Base-by-base conservation (phyloP, 164 flowering plant species). In the Euptelea pleiosperma region DNA sequence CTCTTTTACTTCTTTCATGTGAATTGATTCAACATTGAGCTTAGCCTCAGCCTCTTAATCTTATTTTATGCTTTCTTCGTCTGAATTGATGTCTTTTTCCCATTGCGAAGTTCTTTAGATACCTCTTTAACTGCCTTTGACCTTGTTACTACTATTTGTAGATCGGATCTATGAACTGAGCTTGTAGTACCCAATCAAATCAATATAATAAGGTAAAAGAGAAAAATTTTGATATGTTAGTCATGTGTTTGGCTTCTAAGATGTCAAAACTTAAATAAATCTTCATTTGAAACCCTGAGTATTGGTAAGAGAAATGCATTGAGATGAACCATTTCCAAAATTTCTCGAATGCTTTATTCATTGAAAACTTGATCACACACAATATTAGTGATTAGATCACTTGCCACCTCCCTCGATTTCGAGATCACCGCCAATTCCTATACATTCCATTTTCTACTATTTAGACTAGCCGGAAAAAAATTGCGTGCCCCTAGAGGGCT, bases 311-410 rank as follows among this genome's bases (percentile, higher is more conserved):
- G 62, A 93, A 82, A 72, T 93, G 97, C 86, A 93, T 77, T 18
- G 96, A 87, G 69, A 90, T 86, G 77, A 93, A 93, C 21, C 76
- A 80, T 76, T 82, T 90, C 18, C 97, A 96, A 60, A 64, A 82
- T 67, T 90, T 87, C 60, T 84, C 86, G 63, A 81, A 89, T 53
- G 87, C 82, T 72, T 90, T 93, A 8, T 90, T n/a, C n/a, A n/a
- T n/a, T n/a, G n/a, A n/a, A n/a, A n/a, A 93, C 99, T 97, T 93
- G 99, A 54, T 93, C 99, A 65, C 90, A 91, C 68, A 85, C 96
- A 4, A 76, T 71, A 49, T 93, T 97, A 0, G 83, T 79, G 69
- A 93, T 78, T 69, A 93, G 67, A 82, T 93, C 97, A 28, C 84
- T 82, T 0, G 97, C 97, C 33, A 86, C 96, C 72, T 93, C 99